Evolutionary conservation across 2,329 filamentous ascomycete genomes (phyloP).

Genomic region (Stromatinia cepivora): DNA sequence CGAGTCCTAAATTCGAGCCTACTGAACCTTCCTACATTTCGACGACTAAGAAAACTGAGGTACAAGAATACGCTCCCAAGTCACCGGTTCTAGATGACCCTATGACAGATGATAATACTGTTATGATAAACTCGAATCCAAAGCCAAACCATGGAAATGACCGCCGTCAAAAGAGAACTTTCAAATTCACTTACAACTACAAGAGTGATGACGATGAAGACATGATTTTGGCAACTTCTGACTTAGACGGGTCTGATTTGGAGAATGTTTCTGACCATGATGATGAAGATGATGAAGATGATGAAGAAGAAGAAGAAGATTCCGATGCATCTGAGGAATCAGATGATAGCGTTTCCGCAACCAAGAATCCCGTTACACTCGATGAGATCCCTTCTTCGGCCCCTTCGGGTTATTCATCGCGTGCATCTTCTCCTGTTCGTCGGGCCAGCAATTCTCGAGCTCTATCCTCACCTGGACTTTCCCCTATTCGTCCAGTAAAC

Average conservation of each 20-base stretch:
- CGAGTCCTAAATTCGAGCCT: not conserved
- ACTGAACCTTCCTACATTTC: not conserved
- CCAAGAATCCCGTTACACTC: not conserved
- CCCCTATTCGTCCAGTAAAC: not conserved
- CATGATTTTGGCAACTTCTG: not conserved
- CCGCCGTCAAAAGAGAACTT: not conserved
- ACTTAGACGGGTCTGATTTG: not conserved
- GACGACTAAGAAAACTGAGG: not conserved
- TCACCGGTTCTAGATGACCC: not conserved
- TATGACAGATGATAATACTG: not conserved
- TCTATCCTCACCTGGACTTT: not conserved
- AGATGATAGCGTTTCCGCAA: not conserved
- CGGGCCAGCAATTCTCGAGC: not conserved
- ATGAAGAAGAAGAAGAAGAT: not conserved
- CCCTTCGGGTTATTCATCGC: not conserved
- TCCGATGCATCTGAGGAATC: conserved; percentile 1
- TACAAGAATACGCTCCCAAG: not conserved
- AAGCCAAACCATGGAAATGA: not conserved
- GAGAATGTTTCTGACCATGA: not conserved
- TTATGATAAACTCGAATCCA: not conserved
- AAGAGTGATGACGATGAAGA: conserved; percentile 16
- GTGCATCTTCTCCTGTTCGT: not conserved
- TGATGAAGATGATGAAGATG: not conserved
- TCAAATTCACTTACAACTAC: not conserved
- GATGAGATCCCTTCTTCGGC: not conserved